Evolutionary conservation across 106 monocot species (phyloP).

Genomic region (Apostasia ramifera): DNA sequence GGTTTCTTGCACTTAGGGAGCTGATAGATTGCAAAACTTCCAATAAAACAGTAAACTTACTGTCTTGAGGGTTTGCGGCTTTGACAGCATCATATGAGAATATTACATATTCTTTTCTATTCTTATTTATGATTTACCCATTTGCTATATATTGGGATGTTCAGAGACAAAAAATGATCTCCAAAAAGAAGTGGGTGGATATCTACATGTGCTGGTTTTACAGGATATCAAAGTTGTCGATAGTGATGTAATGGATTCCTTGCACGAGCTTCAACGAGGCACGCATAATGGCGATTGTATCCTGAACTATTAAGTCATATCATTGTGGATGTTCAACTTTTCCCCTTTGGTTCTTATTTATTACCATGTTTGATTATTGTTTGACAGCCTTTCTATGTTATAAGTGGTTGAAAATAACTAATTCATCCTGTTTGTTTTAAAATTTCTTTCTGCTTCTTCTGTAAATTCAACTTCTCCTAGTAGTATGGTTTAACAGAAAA

Average conservation of each 20-base stretch:
- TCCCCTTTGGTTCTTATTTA: too few relatives aligned
- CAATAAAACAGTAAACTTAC: too few relatives aligned
- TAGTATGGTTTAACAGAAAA: too few relatives aligned
- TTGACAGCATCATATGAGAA: too few relatives aligned
- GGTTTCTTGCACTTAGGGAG: too few relatives aligned
- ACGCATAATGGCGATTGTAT: constrained; percentile 84
- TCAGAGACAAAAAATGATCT: constrained; percentile 86
- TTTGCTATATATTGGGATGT: constrained; percentile 1
- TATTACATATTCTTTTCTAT: too few relatives aligned
- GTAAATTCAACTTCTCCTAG: too few relatives aligned
- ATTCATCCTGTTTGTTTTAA: background rate
- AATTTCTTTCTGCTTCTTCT: background rate
- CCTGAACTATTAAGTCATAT: constrained; percentile 15
- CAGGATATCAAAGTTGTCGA: constrained; percentile 65
- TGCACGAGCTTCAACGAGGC: constrained; percentile 70
- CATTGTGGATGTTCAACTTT: background rate
- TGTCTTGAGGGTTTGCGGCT: too few relatives aligned
- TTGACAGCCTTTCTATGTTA: too few relatives aligned
- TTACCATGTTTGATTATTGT: too few relatives aligned
- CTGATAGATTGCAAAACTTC: too few relatives aligned
- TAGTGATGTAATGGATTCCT: constrained; percentile 26
- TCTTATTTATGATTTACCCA: background rate
- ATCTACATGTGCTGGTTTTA: constrained; percentile 65
- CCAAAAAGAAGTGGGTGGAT: constrained; percentile 86
- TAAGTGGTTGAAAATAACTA: background rate